Evolutionary conservation across 139 green algal species (phyloP), one percentile per base, ranked within the genome.

Genomic region (Chlamydomonas sp.): DNA sequence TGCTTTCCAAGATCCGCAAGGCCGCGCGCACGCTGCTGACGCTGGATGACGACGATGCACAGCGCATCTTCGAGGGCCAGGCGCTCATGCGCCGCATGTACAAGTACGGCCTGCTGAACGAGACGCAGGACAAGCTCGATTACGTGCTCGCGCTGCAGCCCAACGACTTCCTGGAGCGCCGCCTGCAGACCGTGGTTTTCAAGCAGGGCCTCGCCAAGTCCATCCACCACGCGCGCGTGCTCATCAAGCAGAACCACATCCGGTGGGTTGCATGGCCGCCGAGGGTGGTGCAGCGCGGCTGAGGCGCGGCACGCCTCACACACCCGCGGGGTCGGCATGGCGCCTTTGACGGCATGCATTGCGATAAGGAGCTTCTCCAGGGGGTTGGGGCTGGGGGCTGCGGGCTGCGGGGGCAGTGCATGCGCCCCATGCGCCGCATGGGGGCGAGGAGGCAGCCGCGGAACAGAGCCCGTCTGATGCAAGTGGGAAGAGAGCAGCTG

Each of bases 181-280:
- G 87, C 43, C 78, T 96, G 77, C 93, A 99, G 88, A 99, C 95
- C 26, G 82, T 98, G 36, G 95, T 99, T 29, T 99, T 99, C 86
- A 99, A 99, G 90, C 89, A 97, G 77, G 95, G 95, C 58, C 89
- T 99, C 47, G 95, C 95, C 75, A 99, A 99, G 88, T 95, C 85
- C 69, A 96, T 99, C 72, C 95, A 99, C 85, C 95, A 99, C 73
- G 93, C 95, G 0, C 90, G 95, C 73, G 91, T 98, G 47, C 89
- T 99, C 28, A 99, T 99, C 83, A 81, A 84, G 68, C 95, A 99
- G 87, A 84, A 91, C 77, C 95, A 99, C 85, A 99, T 99, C 81
- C 80, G 92, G 87, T 89, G 70, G 13, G 70, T 50, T n/a, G n/a
- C n/a, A n/a, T n/a, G n/a, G n/a, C n/a, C n/a, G n/a, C n/a, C n/a